A percentile compares a stretch with the other conserved stretches of the same genome.
These are phyloP conservation scores for Taxawa tesnikishii DNA, from an alignment of 2,329 filamentous ascomycete genomes.

Conservation along the genomic window DNA sequence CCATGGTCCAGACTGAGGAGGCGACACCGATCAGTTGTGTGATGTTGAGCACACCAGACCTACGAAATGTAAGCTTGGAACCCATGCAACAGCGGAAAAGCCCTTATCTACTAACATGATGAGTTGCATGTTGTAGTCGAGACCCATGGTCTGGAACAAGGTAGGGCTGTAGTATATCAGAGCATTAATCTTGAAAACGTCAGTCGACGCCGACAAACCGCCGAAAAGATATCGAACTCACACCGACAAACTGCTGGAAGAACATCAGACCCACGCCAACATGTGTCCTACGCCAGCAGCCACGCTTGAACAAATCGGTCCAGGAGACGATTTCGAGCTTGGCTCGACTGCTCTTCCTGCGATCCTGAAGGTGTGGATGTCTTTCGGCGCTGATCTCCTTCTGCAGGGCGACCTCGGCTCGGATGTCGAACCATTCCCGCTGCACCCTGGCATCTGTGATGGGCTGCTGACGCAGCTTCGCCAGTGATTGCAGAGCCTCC, in stretches of 20 bases:
- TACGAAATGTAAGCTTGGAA: too few relatives aligned
- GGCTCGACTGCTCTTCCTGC: constrained; percentile 21
- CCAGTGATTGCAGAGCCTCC: constrained; percentile 16
- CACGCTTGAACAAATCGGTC: constrained; percentile 37
- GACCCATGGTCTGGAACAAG: constrained; percentile 38
- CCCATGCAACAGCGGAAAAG: too few relatives aligned
- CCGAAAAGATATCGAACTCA: constrained; percentile 46
- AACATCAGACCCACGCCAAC: constrained; percentile 43
- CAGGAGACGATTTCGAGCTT: constrained; percentile 37
- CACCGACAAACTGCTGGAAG: constrained; percentile 44
- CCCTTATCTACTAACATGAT: too few relatives aligned
- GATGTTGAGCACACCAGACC: constrained; percentile 58
- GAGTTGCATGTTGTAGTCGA: constrained; percentile 17
- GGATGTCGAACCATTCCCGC: constrained; percentile 11
- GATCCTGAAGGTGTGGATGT: constrained; percentile 22
- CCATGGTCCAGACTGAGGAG: constrained; percentile 51
- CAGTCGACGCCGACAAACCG: constrained; percentile 42
- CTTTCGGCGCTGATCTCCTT: constrained; percentile 20
- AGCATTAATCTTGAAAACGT: constrained; percentile 44
- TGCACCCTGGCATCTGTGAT: constrained; percentile 8
- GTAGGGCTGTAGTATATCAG: constrained; percentile 51
- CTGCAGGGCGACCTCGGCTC: constrained; percentile 10
- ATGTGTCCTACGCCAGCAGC: constrained; percentile 35
- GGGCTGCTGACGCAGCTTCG: constrained; percentile 15
- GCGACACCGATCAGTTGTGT: constrained; percentile 55